Base-by-base conservation (phyloP, 2,329 filamentous ascomycete species). In the Trichophyton equinum region DNA sequence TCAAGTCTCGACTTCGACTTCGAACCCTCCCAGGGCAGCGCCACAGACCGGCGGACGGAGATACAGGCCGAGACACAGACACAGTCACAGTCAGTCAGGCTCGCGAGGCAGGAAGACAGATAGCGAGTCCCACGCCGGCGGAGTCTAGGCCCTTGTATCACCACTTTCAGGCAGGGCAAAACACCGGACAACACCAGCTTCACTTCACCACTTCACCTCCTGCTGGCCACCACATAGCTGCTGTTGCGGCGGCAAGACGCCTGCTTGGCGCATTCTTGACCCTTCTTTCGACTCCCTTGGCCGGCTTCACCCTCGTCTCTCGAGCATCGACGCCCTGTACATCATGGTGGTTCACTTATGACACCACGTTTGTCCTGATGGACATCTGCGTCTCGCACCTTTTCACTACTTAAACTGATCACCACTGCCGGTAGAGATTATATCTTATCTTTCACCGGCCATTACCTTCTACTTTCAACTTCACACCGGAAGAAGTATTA, bases 281-380 rank as follows among this genome's bases (percentile, higher is more conserved):
- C 5, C 13, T n/a, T n/a, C 47, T 11, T 15, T 13, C 20, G 4
- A 27, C 11, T 30, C 22, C 22, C 7, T 15, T 30, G 22, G 9
- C 44, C 20, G 22, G 13, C 49, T 30, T 30, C 27, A 8, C 27
- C 27, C 40, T 44, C 40, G 40, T 44, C 33, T 44, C 40, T 7
- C 49, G 49, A 25, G 22, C 49, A 15, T 25, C 49, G 11, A 53
- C 49, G 13, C 49, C 11, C n/a, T 44, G 15, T 53, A 20, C 49
- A 53, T 30, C 49, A 53, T 53, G 49, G 49, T 53, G 49, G 49
- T 53, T 53, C 18, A 13, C 5, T 53, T 53, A 53, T 53, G 49
- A 53, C 49, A 53, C 49, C n/a, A 53, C 49, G 49, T 53, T 53
- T 27, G 49, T 53, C 49, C 49, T 53, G 49, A 53, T 53, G 49